Percentiles rank a stretch among this genome's conserved stretches.
Evolutionary conservation across 345 rosid species (phyloP).

Genomic region (Fremontodendron californicum): DNA sequence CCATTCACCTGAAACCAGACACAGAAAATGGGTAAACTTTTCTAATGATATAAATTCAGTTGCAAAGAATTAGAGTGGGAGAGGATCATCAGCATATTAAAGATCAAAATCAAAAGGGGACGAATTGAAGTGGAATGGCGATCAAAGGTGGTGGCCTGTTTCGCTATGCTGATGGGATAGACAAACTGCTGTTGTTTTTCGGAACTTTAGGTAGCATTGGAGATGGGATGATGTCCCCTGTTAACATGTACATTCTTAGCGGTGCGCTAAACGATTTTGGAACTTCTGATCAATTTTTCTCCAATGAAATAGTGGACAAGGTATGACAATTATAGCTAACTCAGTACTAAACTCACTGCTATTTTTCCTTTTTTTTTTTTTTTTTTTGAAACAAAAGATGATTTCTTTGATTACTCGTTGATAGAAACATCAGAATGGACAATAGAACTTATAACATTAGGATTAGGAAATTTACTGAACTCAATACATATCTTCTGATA

Average conservation of each 20-base stretch:
- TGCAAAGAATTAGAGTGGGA: not conserved
- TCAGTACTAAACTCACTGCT: not conserved
- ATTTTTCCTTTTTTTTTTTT: no score
- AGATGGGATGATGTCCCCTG: conserved; percentile 49
- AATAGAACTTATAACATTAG: no score
- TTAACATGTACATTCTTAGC: conserved; percentile 42
- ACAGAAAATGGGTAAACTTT: not conserved
- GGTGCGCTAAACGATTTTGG: conserved; percentile 38
- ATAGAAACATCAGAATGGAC: not conserved
- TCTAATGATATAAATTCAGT: not conserved
- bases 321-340: conserved; percentile 12
- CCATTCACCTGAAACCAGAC: not conserved
- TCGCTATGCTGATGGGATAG: conserved; percentile 34
- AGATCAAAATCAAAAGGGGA: not conserved
- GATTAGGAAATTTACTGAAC: not conserved
- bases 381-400: not conserved
- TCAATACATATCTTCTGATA: no score
- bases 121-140: conserved; percentile 19
- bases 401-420: not conserved
- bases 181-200: conserved; percentile 37
- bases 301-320: conserved; percentile 36
- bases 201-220: conserved; percentile 51
- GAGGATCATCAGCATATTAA: not conserved
- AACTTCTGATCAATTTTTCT: conserved; percentile 18
- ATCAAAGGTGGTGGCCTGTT: conserved; percentile 25